Conservation (phyloP, 2,329 filamentous ascomycete species). For the Teratosphaeria nubilosa region DNA sequence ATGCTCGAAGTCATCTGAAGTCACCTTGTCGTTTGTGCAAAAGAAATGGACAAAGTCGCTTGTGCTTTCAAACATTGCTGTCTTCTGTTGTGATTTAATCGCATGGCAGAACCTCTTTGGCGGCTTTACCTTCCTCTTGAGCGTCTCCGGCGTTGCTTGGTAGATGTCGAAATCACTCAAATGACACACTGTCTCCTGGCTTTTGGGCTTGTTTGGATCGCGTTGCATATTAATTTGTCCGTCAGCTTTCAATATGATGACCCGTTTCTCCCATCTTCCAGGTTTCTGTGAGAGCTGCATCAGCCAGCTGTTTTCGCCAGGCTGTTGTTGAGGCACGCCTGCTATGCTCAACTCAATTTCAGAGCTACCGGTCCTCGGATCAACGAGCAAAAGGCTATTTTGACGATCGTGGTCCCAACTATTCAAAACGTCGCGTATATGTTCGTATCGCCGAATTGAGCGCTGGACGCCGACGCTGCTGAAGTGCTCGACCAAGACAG, state of each 20-base stretch:
- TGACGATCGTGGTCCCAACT: slow-evolving; percentile 80
- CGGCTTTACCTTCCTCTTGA: slow-evolving; percentile 62
- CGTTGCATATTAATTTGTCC: slow-evolving; percentile 67
- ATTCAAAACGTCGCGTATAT: slow-evolving; percentile 77
- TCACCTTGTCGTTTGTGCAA: slow-evolving; percentile 59
- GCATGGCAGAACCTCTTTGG: slow-evolving; percentile 81
- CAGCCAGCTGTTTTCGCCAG: slow-evolving; percentile 52
- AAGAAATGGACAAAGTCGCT: slow-evolving; percentile 92
- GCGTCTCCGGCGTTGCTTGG: slow-evolving; percentile 57
- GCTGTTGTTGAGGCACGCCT: slow-evolving; percentile 53
- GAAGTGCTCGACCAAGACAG: slow-evolving; percentile 71
- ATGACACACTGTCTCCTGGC: slow-evolving; percentile 64
- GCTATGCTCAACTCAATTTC: slow-evolving; percentile 54
- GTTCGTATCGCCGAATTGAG: slow-evolving; percentile 75
- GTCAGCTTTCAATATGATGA: slow-evolving; percentile 59
- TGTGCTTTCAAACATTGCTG: slow-evolving; percentile 68
- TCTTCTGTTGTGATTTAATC: slow-evolving; percentile 86
- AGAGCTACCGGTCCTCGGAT: slow-evolving; percentile 42
- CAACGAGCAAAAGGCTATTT: slow-evolving; percentile 61
- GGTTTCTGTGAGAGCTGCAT: slow-evolving; percentile 73
- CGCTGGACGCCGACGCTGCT: slow-evolving; percentile 67
- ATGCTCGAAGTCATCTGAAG: slow-evolving; percentile 60
- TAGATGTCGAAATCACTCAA: slow-evolving; percentile 91
- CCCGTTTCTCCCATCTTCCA: slow-evolving; percentile 83
- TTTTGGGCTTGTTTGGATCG: slow-evolving; percentile 56